These are phyloP conservation scores for Penicillium desertorum DNA, from an alignment of 495 filamentous ascomycete genomes.

Conservation along the genomic window DNA sequence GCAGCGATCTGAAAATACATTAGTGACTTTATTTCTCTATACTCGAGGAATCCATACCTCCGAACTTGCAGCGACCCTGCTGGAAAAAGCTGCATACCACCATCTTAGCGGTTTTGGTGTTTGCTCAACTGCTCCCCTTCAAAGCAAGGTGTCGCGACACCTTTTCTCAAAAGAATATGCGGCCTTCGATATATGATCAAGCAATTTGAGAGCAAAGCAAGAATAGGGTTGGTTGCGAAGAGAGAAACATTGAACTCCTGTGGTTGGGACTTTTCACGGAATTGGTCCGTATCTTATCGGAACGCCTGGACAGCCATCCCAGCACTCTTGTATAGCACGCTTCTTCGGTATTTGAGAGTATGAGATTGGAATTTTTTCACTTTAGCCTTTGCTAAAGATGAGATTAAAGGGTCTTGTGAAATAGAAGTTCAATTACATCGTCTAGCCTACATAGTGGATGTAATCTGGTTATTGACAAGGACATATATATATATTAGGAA, in stretches of 20 bases:
- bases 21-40: conserved; percentile 7
- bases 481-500: background rate
- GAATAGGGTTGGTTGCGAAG: background rate
- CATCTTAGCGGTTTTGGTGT: conserved; percentile 40
- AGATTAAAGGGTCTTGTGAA: background rate
- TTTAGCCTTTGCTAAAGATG: background rate
- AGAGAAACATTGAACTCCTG: conserved; percentile 2
- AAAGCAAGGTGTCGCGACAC: background rate
- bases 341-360: background rate
- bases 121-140: conserved; percentile 4
- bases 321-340: background rate
- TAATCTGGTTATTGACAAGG: background rate
- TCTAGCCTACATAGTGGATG: background rate
- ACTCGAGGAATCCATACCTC: conserved; percentile 43
- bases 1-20: conserved; percentile 47
- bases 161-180: background rate
- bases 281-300: conserved; percentile 13
- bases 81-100: conserved; percentile 69
- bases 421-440: background rate
- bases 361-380: background rate
- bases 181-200: background rate
- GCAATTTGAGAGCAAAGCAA: background rate
- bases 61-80: conserved; percentile 71
- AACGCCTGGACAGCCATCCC: background rate
- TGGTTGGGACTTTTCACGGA: conserved; percentile 13